Evolutionary conservation across 1,284 basidiomycete genomes (phyloP).

Genomic region (Malassezia nana): DNA sequence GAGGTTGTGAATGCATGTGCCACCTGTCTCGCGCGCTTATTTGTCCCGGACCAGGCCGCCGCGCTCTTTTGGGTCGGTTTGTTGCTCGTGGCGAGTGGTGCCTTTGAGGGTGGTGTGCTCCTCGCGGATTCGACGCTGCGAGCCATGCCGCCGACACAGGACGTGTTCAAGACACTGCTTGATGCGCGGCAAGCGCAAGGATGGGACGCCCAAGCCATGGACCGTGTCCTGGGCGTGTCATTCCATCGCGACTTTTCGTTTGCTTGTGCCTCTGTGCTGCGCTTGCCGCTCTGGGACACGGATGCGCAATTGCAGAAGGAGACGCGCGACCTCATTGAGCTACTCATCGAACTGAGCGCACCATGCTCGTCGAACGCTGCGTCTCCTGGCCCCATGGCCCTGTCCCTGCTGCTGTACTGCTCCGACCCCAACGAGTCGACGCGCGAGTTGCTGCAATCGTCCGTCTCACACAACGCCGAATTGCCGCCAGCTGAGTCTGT

Average conservation of each 20-base stretch:
- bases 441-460: background rate
- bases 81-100: background rate
- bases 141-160: background rate
- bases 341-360: background rate
- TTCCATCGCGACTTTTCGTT: slow-evolving; percentile 10
- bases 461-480: background rate
- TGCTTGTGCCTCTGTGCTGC: slow-evolving; percentile 2
- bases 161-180: background rate
- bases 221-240: slow-evolving; percentile 5
- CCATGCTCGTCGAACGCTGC: background rate
- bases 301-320: background rate
- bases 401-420: background rate
- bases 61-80: slow-evolving; percentile 11
- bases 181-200: background rate
- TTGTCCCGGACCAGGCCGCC: background rate
- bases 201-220: background rate
- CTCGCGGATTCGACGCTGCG: background rate
- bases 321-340: background rate
- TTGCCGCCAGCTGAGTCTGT: background rate
- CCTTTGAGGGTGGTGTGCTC: background rate
- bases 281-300: background rate
- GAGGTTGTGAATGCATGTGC: background rate
- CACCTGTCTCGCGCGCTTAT: background rate
- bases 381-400: background rate
- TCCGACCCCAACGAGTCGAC: background rate